A percentile compares a stretch with the other conserved stretches of the same genome.
Conservation (phyloP, 129 eudicot genomes). For the Centaurea solstitialis region DNA sequence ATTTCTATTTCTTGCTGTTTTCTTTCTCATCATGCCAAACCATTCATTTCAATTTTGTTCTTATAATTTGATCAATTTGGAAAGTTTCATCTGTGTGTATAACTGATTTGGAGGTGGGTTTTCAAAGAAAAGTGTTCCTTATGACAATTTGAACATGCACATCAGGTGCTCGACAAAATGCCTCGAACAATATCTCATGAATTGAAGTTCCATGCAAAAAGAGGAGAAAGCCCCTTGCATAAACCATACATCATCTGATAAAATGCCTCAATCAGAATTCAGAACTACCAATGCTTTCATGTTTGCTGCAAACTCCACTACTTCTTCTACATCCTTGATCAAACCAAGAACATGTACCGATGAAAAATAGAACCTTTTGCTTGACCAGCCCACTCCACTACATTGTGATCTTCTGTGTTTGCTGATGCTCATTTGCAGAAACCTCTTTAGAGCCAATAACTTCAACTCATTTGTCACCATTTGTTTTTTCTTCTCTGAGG, state of each 20-base stretch:
- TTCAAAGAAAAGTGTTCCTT: background rate
- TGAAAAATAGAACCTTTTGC: background rate
- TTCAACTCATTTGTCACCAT: background rate
- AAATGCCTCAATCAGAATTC: background rate
- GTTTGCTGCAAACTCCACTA: background rate
- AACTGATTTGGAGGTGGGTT: background rate
- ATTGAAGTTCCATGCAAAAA: too few relatives aligned
- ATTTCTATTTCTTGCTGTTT: background rate
- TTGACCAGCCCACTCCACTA: background rate
- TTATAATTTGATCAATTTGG: background rate
- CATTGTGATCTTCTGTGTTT: slow-evolving; percentile 14
- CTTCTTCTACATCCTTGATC: background rate
- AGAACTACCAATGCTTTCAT: background rate
- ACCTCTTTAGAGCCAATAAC: slow-evolving; percentile 9
- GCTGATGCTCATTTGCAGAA: background rate
- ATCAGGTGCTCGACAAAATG: slow-evolving; percentile 25
- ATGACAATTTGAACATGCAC: background rate
- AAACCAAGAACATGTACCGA: background rate
- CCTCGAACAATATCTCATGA: background rate
- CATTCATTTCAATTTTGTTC: background rate
- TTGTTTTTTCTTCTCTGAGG: slow-evolving; percentile 7
- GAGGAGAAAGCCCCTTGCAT: background rate
- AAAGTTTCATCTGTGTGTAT: background rate
- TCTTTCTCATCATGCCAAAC: background rate
- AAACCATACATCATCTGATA: background rate